phyloP scores from a whole-genome alignment of 108 stramenopile genomes.

The Cyclotella sp. region DNA sequence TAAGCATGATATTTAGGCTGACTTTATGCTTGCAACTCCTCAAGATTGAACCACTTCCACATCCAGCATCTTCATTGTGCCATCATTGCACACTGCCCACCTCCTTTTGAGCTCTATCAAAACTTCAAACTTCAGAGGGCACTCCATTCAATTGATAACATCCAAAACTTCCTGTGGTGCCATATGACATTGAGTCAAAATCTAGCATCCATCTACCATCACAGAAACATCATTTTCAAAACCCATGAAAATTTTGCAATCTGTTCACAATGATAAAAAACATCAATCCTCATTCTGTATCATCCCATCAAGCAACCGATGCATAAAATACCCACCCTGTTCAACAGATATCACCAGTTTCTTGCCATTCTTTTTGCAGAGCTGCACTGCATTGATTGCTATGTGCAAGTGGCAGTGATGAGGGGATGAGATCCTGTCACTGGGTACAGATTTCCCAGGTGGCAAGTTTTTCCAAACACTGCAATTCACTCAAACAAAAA shows the following conservation, averaged over 20 bases:
- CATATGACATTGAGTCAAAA: slow-evolving; percentile 91
- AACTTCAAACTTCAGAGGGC: slow-evolving; percentile 70
- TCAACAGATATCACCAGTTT: slow-evolving; percentile 95
- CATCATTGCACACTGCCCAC: slow-evolving; percentile 40
- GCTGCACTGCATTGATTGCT: too few species aligned
- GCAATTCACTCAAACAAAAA: too few species aligned
- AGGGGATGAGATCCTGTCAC: too few species aligned
- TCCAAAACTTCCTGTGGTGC: slow-evolving; percentile 92
- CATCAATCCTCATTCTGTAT: slow-evolving; percentile 57
- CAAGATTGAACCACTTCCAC: neutral
- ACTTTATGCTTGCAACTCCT: neutral
- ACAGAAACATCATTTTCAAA: slow-evolving; percentile 93
- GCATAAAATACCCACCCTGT: slow-evolving; percentile 98
- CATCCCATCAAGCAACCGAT: slow-evolving; percentile 88
- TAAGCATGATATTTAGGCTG: neutral
- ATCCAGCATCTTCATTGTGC: slow-evolving; percentile 44
- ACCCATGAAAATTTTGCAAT: slow-evolving; percentile 85
- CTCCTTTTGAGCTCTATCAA: slow-evolving; percentile 49
- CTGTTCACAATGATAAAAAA: slow-evolving; percentile 67
- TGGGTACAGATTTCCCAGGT: too few species aligned
- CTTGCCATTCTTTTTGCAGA: too few species aligned
- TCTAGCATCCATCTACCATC: slow-evolving; percentile 83
- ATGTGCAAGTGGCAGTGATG: too few species aligned
- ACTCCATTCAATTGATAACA: slow-evolving; percentile 89
- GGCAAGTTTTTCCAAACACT: too few species aligned